These are phyloP conservation scores for Sphaceloma murrayae DNA, from an alignment of 2,329 filamentous ascomycete genomes.

Conservation along the genomic window DNA sequence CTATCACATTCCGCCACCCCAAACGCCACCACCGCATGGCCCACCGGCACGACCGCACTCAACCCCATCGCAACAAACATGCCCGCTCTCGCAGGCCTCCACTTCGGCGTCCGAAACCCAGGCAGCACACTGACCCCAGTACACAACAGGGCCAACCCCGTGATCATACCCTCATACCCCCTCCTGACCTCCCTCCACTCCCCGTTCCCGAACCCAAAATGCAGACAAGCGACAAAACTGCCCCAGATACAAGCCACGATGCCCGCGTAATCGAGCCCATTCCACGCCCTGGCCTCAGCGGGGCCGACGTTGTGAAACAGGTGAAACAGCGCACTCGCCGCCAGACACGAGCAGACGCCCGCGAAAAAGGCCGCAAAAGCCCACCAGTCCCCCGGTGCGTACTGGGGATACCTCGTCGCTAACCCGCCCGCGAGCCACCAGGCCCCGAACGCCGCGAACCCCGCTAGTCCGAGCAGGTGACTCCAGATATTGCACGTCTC, in stretches of 20 bases:
- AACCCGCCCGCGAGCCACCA: constrained; percentile 49
- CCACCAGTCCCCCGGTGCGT: constrained; percentile 53
- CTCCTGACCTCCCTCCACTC: constrained; percentile 32
- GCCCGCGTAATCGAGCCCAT: constrained; percentile 88
- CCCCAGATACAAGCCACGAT: constrained; percentile 89
- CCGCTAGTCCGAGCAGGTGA: constrained; percentile 55
- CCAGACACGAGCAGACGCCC: constrained; percentile 44
- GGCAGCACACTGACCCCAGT: constrained; percentile 68
- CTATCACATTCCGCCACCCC: constrained; percentile 51
- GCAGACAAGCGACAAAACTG: constrained; percentile 78
- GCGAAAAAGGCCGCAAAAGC: constrained; percentile 72
- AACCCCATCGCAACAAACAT: constrained; percentile 87
- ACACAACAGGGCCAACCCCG: constrained; percentile 65
- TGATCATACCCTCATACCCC: constrained; percentile 37
- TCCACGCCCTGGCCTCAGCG: constrained; percentile 60
- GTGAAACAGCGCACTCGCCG: constrained; percentile 62
- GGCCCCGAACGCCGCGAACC: constrained; percentile 46
- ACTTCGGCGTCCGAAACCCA: constrained; percentile 70
- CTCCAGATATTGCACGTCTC: constrained; percentile 64
- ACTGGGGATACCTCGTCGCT: constrained; percentile 55
- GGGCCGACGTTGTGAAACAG: constrained; percentile 39
- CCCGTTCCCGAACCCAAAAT: constrained; percentile 73
- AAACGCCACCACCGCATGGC: constrained; percentile 63
- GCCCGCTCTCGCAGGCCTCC: constrained; percentile 72
- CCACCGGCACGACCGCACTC: constrained; percentile 71